Percentiles rank a stretch among this genome's conserved stretches.
Evolutionary conservation across 371 early-diverging fungal genomes (phyloP).

Genomic region (Saksenaea vasiformis): DNA sequence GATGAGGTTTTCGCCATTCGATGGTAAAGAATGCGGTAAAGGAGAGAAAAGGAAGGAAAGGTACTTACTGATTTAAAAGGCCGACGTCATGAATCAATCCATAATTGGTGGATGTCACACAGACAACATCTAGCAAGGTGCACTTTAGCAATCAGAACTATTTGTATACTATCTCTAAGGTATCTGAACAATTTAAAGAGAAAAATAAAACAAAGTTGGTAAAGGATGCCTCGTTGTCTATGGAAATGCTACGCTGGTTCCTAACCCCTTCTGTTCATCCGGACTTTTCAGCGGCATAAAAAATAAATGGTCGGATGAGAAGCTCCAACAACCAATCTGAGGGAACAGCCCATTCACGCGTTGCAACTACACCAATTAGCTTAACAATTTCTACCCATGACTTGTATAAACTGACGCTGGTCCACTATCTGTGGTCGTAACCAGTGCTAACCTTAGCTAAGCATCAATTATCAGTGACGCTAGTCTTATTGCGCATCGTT

Average conservation of each 20-base stretch:
- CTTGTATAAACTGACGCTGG: no score
- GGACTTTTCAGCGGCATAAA: neutral
- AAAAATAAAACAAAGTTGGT: neutral
- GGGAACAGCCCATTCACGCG: no score
- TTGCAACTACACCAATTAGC: no score
- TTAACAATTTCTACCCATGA: no score
- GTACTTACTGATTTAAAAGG: slow-evolving; percentile 4
- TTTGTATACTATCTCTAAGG: no score
- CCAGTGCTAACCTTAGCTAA: no score
- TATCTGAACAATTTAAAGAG: no score
- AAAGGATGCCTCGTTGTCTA: neutral
- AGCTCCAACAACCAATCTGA: neutral
- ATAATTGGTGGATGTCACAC: slow-evolving; percentile 5
- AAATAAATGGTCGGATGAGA: neutral
- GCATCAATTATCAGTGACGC: no score
- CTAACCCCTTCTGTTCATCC: neutral
- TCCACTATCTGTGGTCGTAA: no score
- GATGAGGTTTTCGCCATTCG: slow-evolving; percentile 2
- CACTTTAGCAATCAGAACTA: no score
- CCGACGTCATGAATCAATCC: slow-evolving; percentile 8
- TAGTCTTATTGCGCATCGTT: no score
- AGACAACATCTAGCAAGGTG: neutral
- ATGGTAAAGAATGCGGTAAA: neutral
- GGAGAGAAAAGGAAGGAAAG: slow-evolving; percentile 6
- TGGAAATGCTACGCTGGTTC: neutral